A percentile compares a stretch with the other conserved stretches of the same genome.
phyloP scores from a whole-genome alignment of 768 basidiomycete genomes.

The Tricholoma saponaceum region DNA sequence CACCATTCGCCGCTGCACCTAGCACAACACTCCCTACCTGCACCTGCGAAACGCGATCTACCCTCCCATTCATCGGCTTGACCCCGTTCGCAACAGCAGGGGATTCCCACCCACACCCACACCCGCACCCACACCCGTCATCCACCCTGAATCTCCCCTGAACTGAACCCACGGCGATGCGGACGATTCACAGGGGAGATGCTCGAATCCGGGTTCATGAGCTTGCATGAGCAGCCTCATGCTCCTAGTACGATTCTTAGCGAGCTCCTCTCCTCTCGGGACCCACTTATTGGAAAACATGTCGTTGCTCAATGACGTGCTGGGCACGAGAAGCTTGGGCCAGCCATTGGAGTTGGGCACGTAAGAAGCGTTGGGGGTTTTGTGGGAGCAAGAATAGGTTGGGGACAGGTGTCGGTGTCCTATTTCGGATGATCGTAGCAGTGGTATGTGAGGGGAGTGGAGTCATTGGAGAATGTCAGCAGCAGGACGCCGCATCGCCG shows the following conservation, averaged over 20 bases:
- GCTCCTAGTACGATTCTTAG: conserved; percentile 29
- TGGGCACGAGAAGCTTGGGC: conserved; percentile 20
- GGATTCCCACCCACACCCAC: neutral
- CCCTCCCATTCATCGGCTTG: neutral
- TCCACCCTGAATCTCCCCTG: neutral
- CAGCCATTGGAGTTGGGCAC: neutral
- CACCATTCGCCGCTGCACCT: conserved; percentile 6
- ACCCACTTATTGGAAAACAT: conserved; percentile 71
- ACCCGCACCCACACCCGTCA: neutral
- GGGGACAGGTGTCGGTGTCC: too few relatives aligned
- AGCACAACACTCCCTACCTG: conserved; percentile 25
- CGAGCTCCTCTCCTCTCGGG: conserved; percentile 54
- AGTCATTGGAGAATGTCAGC: too few relatives aligned
- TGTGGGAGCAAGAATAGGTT: neutral
- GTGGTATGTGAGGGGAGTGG: too few relatives aligned
- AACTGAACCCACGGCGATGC: conserved; percentile 47
- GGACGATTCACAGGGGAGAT: conserved; percentile 58
- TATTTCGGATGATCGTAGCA: too few relatives aligned
- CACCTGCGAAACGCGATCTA: conserved; percentile 27
- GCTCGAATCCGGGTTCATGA: conserved; percentile 69
- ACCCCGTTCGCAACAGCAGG: too few relatives aligned
- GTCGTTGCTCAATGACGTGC: conserved; percentile 42
- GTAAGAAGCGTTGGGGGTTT: neutral
- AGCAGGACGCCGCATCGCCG: conserved; percentile 7
- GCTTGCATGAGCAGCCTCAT: too few relatives aligned